A percentile compares a stretch with the other conserved stretches of the same genome.
phyloP scores from a whole-genome alignment of 2,329 filamentous ascomycete species.

The Cercospora sp. region DNA sequence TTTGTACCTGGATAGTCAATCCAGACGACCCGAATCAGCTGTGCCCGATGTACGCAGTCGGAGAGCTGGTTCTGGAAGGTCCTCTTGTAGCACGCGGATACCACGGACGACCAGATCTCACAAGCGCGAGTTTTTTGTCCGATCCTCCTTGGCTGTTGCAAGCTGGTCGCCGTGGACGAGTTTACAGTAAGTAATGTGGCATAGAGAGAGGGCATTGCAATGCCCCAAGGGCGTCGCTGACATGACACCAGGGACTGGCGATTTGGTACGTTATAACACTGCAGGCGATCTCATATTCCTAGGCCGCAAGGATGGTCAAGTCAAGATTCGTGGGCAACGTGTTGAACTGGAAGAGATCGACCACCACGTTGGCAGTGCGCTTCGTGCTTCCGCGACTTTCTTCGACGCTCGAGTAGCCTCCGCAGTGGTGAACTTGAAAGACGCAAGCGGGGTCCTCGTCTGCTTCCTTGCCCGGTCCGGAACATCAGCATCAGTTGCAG shows the following conservation, averaged over 20 bases:
- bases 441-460: too few species aligned
- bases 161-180: too few species aligned
- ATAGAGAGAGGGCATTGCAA: too few species aligned
- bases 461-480: background rate
- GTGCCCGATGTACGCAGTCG: too few species aligned
- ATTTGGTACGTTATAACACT: too few species aligned
- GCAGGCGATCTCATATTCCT: background rate
- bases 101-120: too few species aligned
- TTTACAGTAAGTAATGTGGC: too few species aligned
- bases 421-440: background rate
- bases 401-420: background rate
- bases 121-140: too few species aligned
- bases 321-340: constrained; percentile 12
- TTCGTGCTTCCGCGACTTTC: background rate
- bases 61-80: background rate
- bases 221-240: too few species aligned
- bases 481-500: background rate
- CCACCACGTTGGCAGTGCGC: background rate
- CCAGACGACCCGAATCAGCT: background rate
- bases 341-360: constrained; percentile 15
- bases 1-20: constrained; percentile 5
- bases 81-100: too few species aligned
- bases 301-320: constrained; percentile 8
- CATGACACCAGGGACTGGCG: too few species aligned
- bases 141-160: too few species aligned